Base-by-base conservation (phyloP, 441 rosid genomes). In the Aquilaria agallochum region DNA sequence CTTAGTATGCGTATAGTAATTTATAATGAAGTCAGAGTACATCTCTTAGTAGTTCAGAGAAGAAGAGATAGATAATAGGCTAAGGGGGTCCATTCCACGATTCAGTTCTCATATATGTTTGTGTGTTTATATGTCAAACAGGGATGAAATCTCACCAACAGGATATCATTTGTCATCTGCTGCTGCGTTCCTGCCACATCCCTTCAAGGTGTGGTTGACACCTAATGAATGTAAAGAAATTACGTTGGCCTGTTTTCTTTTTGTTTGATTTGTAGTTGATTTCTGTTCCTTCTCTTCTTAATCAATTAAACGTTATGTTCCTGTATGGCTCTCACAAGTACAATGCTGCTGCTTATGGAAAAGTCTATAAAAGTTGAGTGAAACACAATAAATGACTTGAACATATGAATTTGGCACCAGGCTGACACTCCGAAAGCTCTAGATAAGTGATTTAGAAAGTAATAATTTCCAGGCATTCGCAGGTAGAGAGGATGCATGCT, bases 391-490 rank as follows among this genome's bases (percentile, higher is more conserved):
- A 10, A 52, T 44, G n/a, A 31, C 44, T 8, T 56, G 32, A 33
- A 20, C 42, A 48, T 56, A 15, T 45, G 11, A 61, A 44, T 63
- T 64, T 50, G 42, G 62, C 33, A 59, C 68, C 59, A 71, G 50
- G 45, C 45, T 40, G 45, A 10, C 45, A 40, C 45, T 12, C 15
- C 44, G 60, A 67, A 56, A 55, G 58, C 62, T 67, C 68, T 60
- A 62, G 79, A 63, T 63, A 60, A 74, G 80, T 84, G 75, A 87
- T 92, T 68, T 70, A 69, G 74, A 62, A 66, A 76, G 70, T 85
- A 83, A 77, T 89, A 76, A 85, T 85, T 80, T 72, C 87, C 94
- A 92, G 96, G 95, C 77, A 68, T 92, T 85, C 87, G 73, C 91
- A 82, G 98, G 96, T 85, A 79, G 83, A 61, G 81, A 83, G 53